phyloP scores from a whole-genome alignment of 768 basidiomycete species.

The Podaxis carcinomalis region DNA sequence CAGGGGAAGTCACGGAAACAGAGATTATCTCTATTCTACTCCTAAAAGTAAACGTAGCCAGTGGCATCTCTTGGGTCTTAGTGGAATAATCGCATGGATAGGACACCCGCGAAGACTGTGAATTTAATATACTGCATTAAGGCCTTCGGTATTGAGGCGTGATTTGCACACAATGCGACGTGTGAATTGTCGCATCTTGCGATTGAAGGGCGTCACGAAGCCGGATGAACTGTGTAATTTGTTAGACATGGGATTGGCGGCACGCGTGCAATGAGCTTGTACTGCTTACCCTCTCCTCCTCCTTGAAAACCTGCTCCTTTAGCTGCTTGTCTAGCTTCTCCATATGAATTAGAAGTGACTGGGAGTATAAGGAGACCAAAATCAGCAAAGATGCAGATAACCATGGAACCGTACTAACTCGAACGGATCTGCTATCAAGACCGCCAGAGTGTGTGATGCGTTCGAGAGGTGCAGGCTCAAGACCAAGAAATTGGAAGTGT shows the following conservation, averaged over 20 bases:
- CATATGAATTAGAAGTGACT: conserved; percentile 73
- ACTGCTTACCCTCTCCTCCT: conserved; percentile 50
- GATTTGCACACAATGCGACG: not conserved
- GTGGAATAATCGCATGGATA: too few relatives aligned
- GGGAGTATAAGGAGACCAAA: not conserved
- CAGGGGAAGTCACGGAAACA: too few relatives aligned
- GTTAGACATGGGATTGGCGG: not conserved
- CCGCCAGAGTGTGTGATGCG: conserved; percentile 50
- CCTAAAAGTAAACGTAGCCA: too few relatives aligned
- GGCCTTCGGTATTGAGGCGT: not conserved
- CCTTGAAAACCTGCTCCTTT: conserved; percentile 43
- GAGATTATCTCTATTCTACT: too few relatives aligned
- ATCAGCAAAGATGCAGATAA: not conserved
- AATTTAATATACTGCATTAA: not conserved
- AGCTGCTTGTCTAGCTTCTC: conserved; percentile 49
- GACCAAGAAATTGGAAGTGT: conserved; percentile 48
- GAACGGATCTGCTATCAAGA: conserved; percentile 58
- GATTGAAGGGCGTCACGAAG: conserved; percentile 22
- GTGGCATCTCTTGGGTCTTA: too few relatives aligned
- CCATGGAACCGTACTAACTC: conserved; percentile 32
- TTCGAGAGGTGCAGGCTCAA: conserved; percentile 41
- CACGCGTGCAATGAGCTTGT: not conserved
- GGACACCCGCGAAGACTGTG: too few relatives aligned
- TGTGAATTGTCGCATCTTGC: conserved; percentile 14
- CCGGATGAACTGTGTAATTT: conserved; percentile 18